Base-by-base conservation (phyloP, 192 early-diverging fungal genomes). In the Podila clonocystis region DNA sequence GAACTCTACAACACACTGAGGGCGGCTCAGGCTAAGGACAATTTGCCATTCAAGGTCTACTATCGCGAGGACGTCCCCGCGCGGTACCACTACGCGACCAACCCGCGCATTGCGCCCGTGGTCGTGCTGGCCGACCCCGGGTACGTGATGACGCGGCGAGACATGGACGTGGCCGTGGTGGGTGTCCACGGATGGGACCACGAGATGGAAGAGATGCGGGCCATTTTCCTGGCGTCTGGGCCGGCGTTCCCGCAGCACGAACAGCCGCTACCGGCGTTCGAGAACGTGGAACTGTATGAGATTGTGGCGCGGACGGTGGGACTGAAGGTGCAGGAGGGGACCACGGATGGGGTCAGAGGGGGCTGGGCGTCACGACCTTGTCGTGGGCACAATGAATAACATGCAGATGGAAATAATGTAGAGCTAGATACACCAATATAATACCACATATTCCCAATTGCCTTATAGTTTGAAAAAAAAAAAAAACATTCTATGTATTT, bases 141-240 rank as follows among this genome's bases (percentile, higher is more conserved):
- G 4, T 90, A 87, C 72, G 82, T 88, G 41, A 87, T 93, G 72
- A 84, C 86, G 4, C 87, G 69, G 68, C 9, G 71, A 20, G 64
- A 74, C 11, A 85, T 83, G 67, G 74, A 79, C 24, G n/a, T 69
- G 6, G 59, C 67, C 12, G 58, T 59, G 15, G 70, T 68, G 0
- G 96, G 95, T 20, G 85, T 88, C 30, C 97, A 98, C 77, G 97
- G 97, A 9, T 98, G 95, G 84, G 93, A 96, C 71, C 87, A 93
- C 82, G 45, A 85, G 69, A 72, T 89, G 36, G 76, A 83, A 5
- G 89, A 93, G 19, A 98, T 98, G 95, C 87, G 93, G 9, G 93
- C 94, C 3, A 92, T 95, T 12, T 96, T 97, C 76, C 75, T 96
- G 62, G 96, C 95, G 3, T 83, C 75, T 26, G 96, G 95, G 4